Conservation (phyloP, 106 monocot species). For the Gastrodia elata region DNA sequence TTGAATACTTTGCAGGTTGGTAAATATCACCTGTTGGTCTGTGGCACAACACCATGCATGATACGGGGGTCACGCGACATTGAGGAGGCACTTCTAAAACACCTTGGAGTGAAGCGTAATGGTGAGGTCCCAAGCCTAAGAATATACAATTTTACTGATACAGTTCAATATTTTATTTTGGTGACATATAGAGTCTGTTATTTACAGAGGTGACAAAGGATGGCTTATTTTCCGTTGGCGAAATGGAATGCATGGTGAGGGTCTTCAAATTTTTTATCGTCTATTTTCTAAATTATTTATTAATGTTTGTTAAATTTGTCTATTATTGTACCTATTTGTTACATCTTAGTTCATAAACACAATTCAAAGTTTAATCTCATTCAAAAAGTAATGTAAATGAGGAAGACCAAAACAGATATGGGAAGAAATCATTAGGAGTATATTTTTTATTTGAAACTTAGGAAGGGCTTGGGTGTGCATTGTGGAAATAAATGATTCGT, state of each 20-base stretch:
- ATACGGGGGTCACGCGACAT: slow-evolving; percentile 93
- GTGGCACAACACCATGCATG: slow-evolving; percentile 99
- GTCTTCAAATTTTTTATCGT: background rate
- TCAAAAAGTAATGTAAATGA: background rate
- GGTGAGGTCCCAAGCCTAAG: slow-evolving; percentile 21
- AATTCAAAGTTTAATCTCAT: background rate
- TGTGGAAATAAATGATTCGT: too few species aligned
- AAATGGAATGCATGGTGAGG: slow-evolving; percentile 99
- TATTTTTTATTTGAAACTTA: too few species aligned
- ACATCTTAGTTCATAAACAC: background rate
- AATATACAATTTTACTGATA: background rate
- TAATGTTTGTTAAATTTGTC: background rate
- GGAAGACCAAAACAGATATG: too few species aligned
- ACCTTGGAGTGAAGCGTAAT: slow-evolving; percentile 91
- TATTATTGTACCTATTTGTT: background rate
- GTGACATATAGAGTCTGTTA: background rate
- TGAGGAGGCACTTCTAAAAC: slow-evolving; percentile 79
- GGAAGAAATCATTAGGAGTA: too few species aligned
- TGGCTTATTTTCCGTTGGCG: slow-evolving; percentile 93
- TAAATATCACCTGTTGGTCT: slow-evolving; percentile 90
- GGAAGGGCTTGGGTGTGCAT: too few species aligned
- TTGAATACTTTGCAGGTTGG: slow-evolving; percentile 52
- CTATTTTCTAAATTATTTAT: background rate
- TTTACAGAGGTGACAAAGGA: slow-evolving; percentile 91
- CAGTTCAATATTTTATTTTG: background rate